Conservation (phyloP, 176 grass and related monocot species). For the Typha latifolia region DNA sequence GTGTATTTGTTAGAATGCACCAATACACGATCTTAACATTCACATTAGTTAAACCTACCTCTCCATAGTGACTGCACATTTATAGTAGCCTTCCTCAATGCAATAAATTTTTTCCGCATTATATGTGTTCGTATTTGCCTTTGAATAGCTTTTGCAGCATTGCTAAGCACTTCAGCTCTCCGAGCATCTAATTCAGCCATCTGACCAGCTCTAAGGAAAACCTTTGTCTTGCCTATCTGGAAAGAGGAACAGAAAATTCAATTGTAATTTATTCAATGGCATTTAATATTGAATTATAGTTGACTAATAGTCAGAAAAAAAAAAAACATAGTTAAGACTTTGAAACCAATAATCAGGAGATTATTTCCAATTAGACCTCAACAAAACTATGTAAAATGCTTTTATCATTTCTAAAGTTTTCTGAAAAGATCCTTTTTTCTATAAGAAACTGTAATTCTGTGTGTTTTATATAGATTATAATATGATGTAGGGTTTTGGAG, state of each 20-base stretch:
- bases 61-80: constrained; percentile 85
- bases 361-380: too few relatives aligned
- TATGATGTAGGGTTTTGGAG: too few relatives aligned
- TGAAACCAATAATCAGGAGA: too few relatives aligned
- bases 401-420: too few relatives aligned
- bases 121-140: constrained; percentile 87
- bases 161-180: constrained; percentile 91
- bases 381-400: too few relatives aligned
- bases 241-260: constrained; percentile 7
- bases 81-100: constrained; percentile 68
- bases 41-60: constrained; percentile 36
- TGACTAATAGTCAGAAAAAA: too few relatives aligned
- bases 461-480: too few relatives aligned
- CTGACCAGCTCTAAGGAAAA: constrained; percentile 98
- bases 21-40: background rate
- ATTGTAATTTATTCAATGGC: too few relatives aligned
- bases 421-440: too few relatives aligned
- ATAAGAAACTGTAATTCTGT: too few relatives aligned
- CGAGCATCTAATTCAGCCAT: constrained; percentile 97
- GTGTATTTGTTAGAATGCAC: constrained; percentile 20
- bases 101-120: constrained; percentile 76
- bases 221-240: constrained; percentile 98
- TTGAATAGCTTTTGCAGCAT: constrained; percentile 87
- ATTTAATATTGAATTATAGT: too few relatives aligned
- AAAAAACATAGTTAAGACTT: too few relatives aligned